Conservation (phyloP, 2,329 filamentous ascomycete species). For the Mariannaea sp. region DNA sequence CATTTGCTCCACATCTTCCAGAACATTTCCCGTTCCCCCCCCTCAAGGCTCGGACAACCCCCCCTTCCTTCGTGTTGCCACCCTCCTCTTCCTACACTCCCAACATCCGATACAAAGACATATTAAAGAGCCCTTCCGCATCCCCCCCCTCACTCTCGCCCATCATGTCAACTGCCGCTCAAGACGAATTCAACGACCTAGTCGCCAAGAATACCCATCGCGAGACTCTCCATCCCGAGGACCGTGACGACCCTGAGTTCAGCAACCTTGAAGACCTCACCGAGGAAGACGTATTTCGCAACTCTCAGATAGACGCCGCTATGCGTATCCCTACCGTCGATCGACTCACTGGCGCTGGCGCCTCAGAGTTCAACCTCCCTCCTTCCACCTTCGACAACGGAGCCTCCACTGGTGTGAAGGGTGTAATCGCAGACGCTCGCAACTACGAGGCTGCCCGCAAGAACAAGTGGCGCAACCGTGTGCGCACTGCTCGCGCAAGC, state of each 20-base stretch:
- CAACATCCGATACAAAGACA: slow-evolving; percentile 23
- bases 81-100: slow-evolving; percentile 12
- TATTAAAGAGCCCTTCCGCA: slow-evolving; percentile 33
- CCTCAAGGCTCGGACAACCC: slow-evolving; percentile 30
- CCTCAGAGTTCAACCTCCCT: slow-evolving; percentile 62
- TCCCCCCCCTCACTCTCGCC: slow-evolving; percentile 20
- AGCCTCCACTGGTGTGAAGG: slow-evolving; percentile 80
- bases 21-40: slow-evolving; percentile 41
- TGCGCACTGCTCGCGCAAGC: slow-evolving; percentile 58
- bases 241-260: slow-evolving; percentile 55
- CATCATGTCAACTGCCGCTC: slow-evolving; percentile 64
- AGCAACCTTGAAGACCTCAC: slow-evolving; percentile 58
- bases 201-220: slow-evolving; percentile 59
- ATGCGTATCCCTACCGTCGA: slow-evolving; percentile 65
- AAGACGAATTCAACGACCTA: slow-evolving; percentile 70
- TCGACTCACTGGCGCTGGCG: slow-evolving; percentile 48
- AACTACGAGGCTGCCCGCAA: slow-evolving; percentile 72
- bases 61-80: slow-evolving; percentile 25
- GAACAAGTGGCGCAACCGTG: slow-evolving; percentile 58
- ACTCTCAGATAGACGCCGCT: slow-evolving; percentile 62
- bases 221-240: slow-evolving; percentile 61
- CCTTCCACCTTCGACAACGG: slow-evolving; percentile 68
- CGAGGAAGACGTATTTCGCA: slow-evolving; percentile 60
- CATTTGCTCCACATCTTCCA: slow-evolving; percentile 41
- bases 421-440: slow-evolving; percentile 83